Evolutionary conservation across 306 rosid species (phyloP), one percentile per base, ranked within the genome.

Genomic region (Trichosanthes truncata): DNA sequence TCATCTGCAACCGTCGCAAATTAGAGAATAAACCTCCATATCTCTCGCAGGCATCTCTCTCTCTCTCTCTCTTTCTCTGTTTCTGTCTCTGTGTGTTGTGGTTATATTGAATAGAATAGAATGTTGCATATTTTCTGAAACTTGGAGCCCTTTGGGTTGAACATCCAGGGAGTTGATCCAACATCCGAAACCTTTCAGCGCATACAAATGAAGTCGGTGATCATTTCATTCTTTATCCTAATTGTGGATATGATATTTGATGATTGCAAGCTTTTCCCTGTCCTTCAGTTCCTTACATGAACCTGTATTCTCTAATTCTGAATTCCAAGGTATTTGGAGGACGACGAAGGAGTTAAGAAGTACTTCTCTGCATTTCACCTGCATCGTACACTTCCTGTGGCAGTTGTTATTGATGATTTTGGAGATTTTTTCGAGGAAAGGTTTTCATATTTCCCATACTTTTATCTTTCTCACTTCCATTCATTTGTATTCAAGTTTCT

Each of bases 331-430:
- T 94, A 94, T 67, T 83, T 91, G 79, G 91, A 91, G 40, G 90
- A 90, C 20, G 97, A 89, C 56, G 90, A 92, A 74, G 98, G 89
- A 55, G 83, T 94, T 67, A 89, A 90, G 57, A 95, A 88, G 29
- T 95, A 84, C 87, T 95, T 95, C 84, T 90, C 97, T 80, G 98
- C 97, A 79, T 91, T 90, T 89, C 97, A 90, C 78, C 84, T 94
- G 82, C 67, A 78, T 77, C 86, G 82, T 73, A 80, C 83, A 73
- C 79, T 94, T 85, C 97, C 98, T 59, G 86, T 81, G 7, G 86
- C 97, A 0, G 89, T 94, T 82, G 62, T 92, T 35, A 84, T 94
- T 26, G 97, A 94, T 78, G 97, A 92, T 86, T 94, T 94, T 69
- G 95, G 90, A 26, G 90, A 84, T 85, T 91, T 94, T 87, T 94